A percentile compares a stretch with the other conserved stretches of the same genome.
Evolutionary conservation across 495 filamentous ascomycete species (phyloP).

Genomic region (Trichoderma virens): DNA sequence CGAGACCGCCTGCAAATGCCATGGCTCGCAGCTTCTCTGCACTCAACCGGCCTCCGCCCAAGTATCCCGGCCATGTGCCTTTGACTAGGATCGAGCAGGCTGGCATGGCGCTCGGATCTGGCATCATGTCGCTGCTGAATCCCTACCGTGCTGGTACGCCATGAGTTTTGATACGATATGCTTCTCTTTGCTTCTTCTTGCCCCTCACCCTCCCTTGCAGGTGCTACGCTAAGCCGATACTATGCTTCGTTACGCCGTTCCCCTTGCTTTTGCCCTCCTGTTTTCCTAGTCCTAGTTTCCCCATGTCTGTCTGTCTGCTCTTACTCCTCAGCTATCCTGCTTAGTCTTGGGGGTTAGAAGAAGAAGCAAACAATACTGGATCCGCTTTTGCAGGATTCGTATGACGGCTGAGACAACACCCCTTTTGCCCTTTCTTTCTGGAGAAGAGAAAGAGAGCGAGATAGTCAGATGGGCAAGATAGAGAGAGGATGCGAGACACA

Average conservation of each 20-base stretch:
- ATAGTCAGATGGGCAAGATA: too few relatives aligned
- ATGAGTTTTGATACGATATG: not conserved
- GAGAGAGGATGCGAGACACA: too few relatives aligned
- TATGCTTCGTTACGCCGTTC: not conserved
- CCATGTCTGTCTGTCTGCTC: not conserved
- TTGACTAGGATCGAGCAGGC: conserved; percentile 69
- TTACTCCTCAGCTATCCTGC: not conserved
- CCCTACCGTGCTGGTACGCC: conserved; percentile 64
- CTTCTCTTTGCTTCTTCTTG: not conserved
- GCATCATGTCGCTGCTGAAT: conserved; percentile 68
- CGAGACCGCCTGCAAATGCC: not conserved
- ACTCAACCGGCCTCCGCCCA: conserved; percentile 71
- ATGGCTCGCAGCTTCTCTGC: conserved; percentile 53
- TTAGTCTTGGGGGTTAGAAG: not conserved
- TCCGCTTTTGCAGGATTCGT: not conserved
- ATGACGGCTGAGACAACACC: not conserved
- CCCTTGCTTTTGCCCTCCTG: not conserved
- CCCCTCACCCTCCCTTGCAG: not conserved
- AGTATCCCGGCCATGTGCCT: conserved; percentile 89
- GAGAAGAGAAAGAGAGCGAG: too few relatives aligned
- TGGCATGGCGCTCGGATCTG: conserved; percentile 74
- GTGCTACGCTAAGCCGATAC: not conserved
- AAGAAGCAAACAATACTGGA: not conserved
- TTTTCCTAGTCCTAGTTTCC: not conserved
- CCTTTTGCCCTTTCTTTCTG: not conserved